Evolutionary conservation across 129 eudicot genomes (phyloP), one percentile per base, ranked within the genome.

Genomic region (Lactuca saligna): DNA sequence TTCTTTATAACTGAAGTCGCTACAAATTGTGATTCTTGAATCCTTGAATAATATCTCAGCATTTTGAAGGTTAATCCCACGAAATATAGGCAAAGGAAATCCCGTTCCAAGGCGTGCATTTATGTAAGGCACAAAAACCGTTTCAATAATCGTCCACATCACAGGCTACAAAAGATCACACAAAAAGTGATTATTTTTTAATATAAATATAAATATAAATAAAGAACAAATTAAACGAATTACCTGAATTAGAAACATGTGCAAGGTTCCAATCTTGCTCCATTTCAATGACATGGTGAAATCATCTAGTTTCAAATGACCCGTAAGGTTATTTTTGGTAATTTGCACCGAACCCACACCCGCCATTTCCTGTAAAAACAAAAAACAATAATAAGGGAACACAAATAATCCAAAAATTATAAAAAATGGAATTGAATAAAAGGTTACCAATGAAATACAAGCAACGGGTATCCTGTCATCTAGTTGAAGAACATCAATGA

Each of bases 401-500:
- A 42, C 32, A 37, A 12, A 68, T 44, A 11, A 66, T 58, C 46
- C 3, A 46, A 12, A 46, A 3, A 46, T 10, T 0, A 46, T 8
- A 4, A 8, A 17, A 35, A 50, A 72, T 31, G 63, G 51, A 38
- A 7, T 17, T 54, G 7, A 17, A 46, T 46, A 33, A 70, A 70
- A 25, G 66, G 74, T 81, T 83, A 87, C 94, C 94, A 87, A 49
- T 17, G 84, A 87, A 57, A 87, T 83, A 57, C 94, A 87, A 57
- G 64, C 75, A 51, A 87, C 87, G 10, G 94, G 89, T 61, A 83
- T 74, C 9, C 73, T 65, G 33, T 79, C 71, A 61, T 60, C 68
- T 11, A 31, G 75, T 62, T 69, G 73, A 63, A 87, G 68, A 72
- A 87, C 94, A 79, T 87, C 75, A 41, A 87, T 70, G 65, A 81